Evolutionary conservation across 805 yeast genomes (phyloP), one percentile per base, ranked within the genome.

Genomic region (Myxozyma neglecta): DNA sequence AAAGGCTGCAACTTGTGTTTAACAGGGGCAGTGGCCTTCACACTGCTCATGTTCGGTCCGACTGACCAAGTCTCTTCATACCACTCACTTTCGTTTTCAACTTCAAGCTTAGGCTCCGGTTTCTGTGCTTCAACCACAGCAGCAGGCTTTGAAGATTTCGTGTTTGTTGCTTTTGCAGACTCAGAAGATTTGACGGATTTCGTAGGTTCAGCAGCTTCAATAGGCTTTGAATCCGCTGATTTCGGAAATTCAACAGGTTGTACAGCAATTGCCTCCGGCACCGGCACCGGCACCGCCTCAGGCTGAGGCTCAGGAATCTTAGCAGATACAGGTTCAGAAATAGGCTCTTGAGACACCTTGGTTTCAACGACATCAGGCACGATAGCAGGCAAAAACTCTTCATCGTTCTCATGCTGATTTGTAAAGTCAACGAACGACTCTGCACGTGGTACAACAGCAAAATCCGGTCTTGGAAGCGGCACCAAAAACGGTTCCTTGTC

Each of bases 401-500:
- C 46, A 9, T 8, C 20, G 46, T 20, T n/a, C 56, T 32, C 34
- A 18, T 32, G 42, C 39, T 46, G 52, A 6, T 13, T 58, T 52
- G 37, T 37, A 29, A 42, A 13, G 9, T 18, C 37, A 1, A 29
- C 32, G n/a, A 13, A 13, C 35, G 57, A 14, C 34, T 24, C 29
- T 24, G 29, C 29, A 24, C 29, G 29, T 5, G 29, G 29, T 24
- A 24, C 29, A 5, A 47, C 18, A 10, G 16, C 53, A 16, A 50
- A 40, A 6, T 44, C 60, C 49, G 56, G 47, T 32, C 55, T 46
- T 5, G 85, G 85, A 49, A 85, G 76, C 4, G 90, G 86, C 6
- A 81, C 77, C 56, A 79, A 72, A 72, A 89, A 90, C 2, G 96
- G 96, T 47, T 78, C 77, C n/a, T 71, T 71, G 57, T 73, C 79